phyloP scores from a whole-genome alignment of 257 asterid genomes.

The Cynanchum wilfordii region DNA sequence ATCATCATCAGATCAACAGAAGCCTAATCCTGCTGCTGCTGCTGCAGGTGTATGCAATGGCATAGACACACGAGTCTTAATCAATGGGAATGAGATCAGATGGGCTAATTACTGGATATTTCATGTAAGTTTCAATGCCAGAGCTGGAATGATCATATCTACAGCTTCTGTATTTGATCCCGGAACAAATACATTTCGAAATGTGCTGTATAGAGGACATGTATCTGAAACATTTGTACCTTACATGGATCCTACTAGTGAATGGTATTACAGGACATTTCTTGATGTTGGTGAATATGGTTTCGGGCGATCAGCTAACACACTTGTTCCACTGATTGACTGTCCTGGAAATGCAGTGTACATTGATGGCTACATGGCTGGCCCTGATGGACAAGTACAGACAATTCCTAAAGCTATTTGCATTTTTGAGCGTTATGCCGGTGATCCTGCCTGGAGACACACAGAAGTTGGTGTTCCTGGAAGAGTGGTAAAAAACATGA shows the following conservation, averaged over 20 bases:
- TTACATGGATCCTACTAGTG: conserved; percentile 62
- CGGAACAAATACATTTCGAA: conserved; percentile 25
- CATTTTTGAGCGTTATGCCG: conserved; percentile 45
- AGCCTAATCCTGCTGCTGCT: conserved; percentile 15
- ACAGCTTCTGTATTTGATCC: conserved; percentile 47
- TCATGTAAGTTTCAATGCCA: conserved; percentile 52
- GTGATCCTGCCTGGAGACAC: conserved; percentile 71
- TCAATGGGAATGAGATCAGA: conserved; percentile 37
- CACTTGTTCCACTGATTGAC: conserved; percentile 46
- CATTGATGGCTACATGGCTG: conserved; percentile 56
- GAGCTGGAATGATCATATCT: conserved; percentile 60
- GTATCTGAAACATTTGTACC: conserved; percentile 82
- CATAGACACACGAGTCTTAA: conserved; percentile 23
- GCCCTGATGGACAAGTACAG: conserved; percentile 43
- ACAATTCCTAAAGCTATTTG: conserved; percentile 44
- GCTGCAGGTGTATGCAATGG: conserved; percentile 15
- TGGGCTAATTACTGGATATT: conserved; percentile 64
- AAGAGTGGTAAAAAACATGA: conserved; percentile 35
- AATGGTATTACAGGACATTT: conserved; percentile 65
- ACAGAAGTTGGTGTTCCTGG: conserved; percentile 66
- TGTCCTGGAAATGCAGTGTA: conserved; percentile 56
- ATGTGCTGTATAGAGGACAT: conserved; percentile 60
- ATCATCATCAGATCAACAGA: conserved; percentile 22
- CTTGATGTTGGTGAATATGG: conserved; percentile 84
- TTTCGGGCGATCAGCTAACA: conserved; percentile 57